Conservation (phyloP, 108 stramenopile species). For the Mediolabrus comicus region DNA sequence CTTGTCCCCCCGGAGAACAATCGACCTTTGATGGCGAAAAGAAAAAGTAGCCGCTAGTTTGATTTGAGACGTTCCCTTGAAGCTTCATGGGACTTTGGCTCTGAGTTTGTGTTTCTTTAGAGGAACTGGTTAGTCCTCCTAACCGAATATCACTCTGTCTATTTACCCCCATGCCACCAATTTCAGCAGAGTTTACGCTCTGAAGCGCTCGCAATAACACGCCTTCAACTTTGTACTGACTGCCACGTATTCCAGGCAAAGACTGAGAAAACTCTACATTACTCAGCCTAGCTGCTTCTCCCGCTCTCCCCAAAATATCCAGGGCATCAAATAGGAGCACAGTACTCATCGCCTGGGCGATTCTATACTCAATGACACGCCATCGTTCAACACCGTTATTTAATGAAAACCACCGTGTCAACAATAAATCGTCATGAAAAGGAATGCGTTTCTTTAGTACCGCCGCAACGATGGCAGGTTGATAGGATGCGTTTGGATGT, state of each 20-base stretch:
- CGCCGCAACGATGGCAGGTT: constrained; percentile 76
- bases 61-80: constrained; percentile 25
- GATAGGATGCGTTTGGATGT: constrained; percentile 84
- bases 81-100: constrained; percentile 83
- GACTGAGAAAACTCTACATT: constrained; percentile 88
- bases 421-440: constrained; percentile 68
- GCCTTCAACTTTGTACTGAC: constrained; percentile 87
- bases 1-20: constrained; percentile 62
- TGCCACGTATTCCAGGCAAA: constrained; percentile 83
- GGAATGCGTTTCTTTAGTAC: constrained; percentile 78
- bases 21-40: constrained; percentile 80
- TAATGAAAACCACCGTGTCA: constrained; percentile 76
- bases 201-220: constrained; percentile 79
- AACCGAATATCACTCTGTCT: constrained; percentile 3
- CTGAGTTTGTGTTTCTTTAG: constrained; percentile 57
- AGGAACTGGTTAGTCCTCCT: constrained; percentile 22
- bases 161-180: constrained; percentile 72
- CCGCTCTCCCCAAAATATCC: constrained; percentile 86
- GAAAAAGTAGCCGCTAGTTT: constrained; percentile 65
- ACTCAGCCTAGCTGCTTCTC: constrained; percentile 90
- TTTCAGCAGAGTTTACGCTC: constrained; percentile 77
- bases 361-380: constrained; percentile 74
- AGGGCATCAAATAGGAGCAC: constrained; percentile 81
- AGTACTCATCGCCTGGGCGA: constrained; percentile 65
- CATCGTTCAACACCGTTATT: constrained; percentile 58